These are phyloP conservation scores for Colletotrichum salicis DNA, from an alignment of 2,329 filamentous ascomycete species.

Conservation along the genomic window DNA sequence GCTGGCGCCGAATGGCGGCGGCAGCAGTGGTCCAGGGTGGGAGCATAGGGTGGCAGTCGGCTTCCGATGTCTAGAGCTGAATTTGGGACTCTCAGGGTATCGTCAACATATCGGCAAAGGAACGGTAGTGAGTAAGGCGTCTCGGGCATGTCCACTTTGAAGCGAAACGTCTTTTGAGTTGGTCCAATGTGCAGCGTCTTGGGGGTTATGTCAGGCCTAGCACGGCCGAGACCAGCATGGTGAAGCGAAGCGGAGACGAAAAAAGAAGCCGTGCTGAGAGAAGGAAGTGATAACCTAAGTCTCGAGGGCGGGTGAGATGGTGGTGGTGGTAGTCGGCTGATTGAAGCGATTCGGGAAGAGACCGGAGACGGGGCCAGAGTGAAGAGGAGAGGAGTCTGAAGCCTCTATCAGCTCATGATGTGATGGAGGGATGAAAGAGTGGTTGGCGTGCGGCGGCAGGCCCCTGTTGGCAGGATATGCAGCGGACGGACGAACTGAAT, in stretches of 20 bases:
- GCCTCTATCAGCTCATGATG: neutral
- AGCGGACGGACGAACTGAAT: constrained; percentile 2
- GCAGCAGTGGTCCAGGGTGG: neutral
- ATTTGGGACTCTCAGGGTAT: neutral
- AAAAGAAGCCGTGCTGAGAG: neutral
- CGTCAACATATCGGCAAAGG: neutral
- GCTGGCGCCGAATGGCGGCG: neutral
- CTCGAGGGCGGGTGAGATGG: neutral
- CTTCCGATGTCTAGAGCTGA: constrained; percentile 7
- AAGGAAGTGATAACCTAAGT: neutral
- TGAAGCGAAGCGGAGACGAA: neutral
- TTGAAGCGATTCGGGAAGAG: constrained; percentile 2
- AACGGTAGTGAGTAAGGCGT: neutral
- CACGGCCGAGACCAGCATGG: neutral
- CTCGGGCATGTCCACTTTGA: neutral
- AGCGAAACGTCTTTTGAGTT: neutral
- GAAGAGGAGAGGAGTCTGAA: neutral
- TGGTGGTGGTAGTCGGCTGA: constrained; percentile 1
- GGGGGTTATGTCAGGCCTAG: neutral
- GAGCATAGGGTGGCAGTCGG: constrained; percentile 23
- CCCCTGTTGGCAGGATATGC: neutral
- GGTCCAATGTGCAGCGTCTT: neutral
- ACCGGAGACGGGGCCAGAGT: neutral
- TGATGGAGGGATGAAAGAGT: constrained; percentile 7
- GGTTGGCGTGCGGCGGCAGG: neutral